Evolutionary conservation across 352 stramenopile species (phyloP), one percentile per base, ranked within the genome.

Genomic region (Globisporangium perplexum): DNA sequence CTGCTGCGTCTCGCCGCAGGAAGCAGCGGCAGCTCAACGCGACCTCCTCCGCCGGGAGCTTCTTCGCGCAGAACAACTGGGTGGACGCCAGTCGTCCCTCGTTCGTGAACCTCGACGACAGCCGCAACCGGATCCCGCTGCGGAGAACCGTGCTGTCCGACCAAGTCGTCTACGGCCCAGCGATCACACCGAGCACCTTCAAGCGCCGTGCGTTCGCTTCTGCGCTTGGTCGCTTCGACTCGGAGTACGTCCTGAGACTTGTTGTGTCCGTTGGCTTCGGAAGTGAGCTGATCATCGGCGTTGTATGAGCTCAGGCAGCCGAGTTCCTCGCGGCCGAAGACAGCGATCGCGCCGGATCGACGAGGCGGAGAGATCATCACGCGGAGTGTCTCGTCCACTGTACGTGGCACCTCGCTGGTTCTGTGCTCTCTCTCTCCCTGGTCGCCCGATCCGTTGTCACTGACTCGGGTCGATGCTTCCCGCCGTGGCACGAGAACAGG

Each of bases 121-220:
- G 68, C 2, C 63, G 68, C 41, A 87, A 87, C 36, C 76, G 72
- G 24, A 84, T 88, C 46, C 77, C 75, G 12, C 65, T 88, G 33
- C 68, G 77, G 22, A 63, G 75, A 20, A 55, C 66, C 0, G 60
- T 66, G 24, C 62, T 86, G 4, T 86, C 74, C 0, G 72, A 88
- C 41, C 72, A 83, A 24, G 71, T 88, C 22, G 67, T 88, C 5
- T 88, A 88, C 54, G 77, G 74, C 0, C 77, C 77, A 3, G 69
- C 71, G 26, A 83, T 88, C 63, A 84, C 77, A 44, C 74, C 71
- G 5, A 65, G 72, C 31, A 59, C 72, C 15, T 70, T 69, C 20
- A 68, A 60, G 24, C 44, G 48, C n/a, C 39, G 47, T 11, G 22
- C 1, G 41, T 41, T 43, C 11, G 46, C 8, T 28, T 22, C 54